Evolutionary conservation across 768 basidiomycete species (phyloP).

Genomic region (Kwoniella dejecticola): DNA sequence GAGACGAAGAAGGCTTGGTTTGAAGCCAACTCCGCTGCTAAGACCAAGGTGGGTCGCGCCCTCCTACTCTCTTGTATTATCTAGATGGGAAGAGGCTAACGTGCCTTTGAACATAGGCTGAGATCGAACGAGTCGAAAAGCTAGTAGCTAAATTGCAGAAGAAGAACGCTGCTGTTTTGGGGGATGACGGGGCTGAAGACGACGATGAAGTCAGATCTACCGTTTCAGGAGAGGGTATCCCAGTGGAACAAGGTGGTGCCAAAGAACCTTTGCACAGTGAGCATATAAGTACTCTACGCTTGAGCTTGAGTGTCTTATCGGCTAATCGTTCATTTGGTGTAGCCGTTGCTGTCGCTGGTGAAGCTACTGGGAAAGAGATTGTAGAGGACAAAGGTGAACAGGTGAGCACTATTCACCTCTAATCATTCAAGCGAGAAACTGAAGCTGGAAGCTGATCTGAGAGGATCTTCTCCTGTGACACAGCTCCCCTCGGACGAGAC

Average conservation of each 20-base stretch:
- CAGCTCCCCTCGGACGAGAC: conserved; percentile 39
- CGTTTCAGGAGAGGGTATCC: conserved; percentile 15
- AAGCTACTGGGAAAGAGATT: conserved; percentile 36
- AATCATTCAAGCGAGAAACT: neutral
- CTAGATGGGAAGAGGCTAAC: neutral
- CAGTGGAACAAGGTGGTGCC: conserved; percentile 33
- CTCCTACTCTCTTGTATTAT: neutral
- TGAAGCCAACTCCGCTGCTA: conserved; percentile 77
- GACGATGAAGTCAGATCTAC: conserved; percentile 28
- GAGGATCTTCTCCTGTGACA: neutral
- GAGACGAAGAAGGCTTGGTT: conserved; percentile 95
- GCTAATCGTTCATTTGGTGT: neutral
- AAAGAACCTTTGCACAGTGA: conserved; percentile 54
- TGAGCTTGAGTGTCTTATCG: no score
- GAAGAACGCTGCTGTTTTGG: conserved; percentile 43
- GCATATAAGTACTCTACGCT: conserved; percentile 3
- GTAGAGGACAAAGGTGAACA: conserved; percentile 45
- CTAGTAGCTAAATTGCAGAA: conserved; percentile 53
- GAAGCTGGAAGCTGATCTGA: neutral
- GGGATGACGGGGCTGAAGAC: conserved; percentile 18
- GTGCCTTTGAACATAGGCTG: conserved; percentile 33
- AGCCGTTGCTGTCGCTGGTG: conserved; percentile 48
- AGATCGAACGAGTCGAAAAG: conserved; percentile 54
- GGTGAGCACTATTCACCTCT: conserved; percentile 27
- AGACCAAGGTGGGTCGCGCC: conserved; percentile 50